Percentiles rank a stretch among this genome's conserved stretches.
Conservation (phyloP, 768 basidiomycete genomes). For the Naganishia onofrii region DNA sequence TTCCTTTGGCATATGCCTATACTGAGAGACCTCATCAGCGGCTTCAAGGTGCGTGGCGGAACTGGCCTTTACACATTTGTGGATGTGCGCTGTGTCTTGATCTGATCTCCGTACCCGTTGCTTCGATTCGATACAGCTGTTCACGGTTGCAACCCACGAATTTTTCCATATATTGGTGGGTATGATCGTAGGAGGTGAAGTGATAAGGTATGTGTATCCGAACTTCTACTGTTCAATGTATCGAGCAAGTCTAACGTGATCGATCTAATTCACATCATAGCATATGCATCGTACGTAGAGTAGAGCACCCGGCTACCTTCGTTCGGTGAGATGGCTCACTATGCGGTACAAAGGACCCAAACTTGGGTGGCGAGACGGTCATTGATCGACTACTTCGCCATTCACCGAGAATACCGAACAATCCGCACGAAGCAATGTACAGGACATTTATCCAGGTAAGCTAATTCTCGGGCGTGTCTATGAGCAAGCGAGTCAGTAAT, state of each 20-base stretch:
- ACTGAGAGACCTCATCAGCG: constrained; percentile 46
- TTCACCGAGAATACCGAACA: constrained; percentile 24
- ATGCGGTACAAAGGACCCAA: constrained; percentile 26
- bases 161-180: constrained; percentile 47
- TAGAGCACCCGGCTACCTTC: constrained; percentile 32
- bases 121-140: constrained; percentile 37
- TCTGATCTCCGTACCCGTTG: neutral
- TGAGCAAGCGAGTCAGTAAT: neutral
- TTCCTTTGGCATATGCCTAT: constrained; percentile 51
- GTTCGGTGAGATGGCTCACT: neutral
- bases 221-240: neutral
- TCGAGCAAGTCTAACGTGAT: neutral
- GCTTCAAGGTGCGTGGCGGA: constrained; percentile 43
- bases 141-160: constrained; percentile 47
- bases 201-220: constrained; percentile 35
- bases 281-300: constrained; percentile 42
- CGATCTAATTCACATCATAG: neutral
- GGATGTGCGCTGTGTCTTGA: neutral
- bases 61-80: neutral
- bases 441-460: constrained; percentile 30
- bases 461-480: neutral
- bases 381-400: constrained; percentile 27
- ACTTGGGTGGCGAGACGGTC: constrained; percentile 32
- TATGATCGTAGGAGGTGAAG: constrained; percentile 48
- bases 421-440: constrained; percentile 32